Percentiles rank a stretch among this genome's conserved stretches.
phyloP scores from a whole-genome alignment of 2,329 filamentous ascomycete species.

The Fusarium ramigenum region DNA sequence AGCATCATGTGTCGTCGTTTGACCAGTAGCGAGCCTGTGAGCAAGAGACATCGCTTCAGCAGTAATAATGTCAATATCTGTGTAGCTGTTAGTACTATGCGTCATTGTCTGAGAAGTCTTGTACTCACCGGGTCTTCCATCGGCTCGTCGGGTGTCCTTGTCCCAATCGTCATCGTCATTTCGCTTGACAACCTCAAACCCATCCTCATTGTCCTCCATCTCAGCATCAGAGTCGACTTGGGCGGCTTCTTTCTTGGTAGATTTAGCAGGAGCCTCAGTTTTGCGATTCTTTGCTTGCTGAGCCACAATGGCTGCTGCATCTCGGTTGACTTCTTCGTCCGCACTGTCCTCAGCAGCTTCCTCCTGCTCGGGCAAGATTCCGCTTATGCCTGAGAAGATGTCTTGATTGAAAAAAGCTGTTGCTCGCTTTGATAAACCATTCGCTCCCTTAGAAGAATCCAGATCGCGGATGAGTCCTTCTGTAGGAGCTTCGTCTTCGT shows the following conservation, averaged over 20 bases:
- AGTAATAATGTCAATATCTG: constrained; percentile 97
- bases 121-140: constrained; percentile 68
- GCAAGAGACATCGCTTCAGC: constrained; percentile 98
- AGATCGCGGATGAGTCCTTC: constrained; percentile 50
- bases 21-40: constrained; percentile 87
- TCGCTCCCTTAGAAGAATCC: constrained; percentile 41
- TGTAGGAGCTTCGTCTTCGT: constrained; percentile 35
- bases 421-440: constrained; percentile 62
- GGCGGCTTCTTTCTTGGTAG: constrained; percentile 31
- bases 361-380: constrained; percentile 63
- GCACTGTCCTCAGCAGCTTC: constrained; percentile 37
- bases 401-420: constrained; percentile 93
- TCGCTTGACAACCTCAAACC: constrained; percentile 70
- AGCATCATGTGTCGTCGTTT: constrained; percentile 81
- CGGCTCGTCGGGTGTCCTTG: constrained; percentile 68
- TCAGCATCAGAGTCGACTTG: constrained; percentile 44
- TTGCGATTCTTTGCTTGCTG: constrained; percentile 42
- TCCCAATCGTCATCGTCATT: constrained; percentile 70
- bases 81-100: background rate
- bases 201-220: constrained; percentile 54
- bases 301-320: constrained; percentile 39
- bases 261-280: constrained; percentile 23
- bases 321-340: constrained; percentile 49
- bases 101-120: background rate
- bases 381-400: constrained; percentile 86